Evolutionary conservation across 768 basidiomycete species (phyloP).

Genomic region (Lactarius psammicola): DNA sequence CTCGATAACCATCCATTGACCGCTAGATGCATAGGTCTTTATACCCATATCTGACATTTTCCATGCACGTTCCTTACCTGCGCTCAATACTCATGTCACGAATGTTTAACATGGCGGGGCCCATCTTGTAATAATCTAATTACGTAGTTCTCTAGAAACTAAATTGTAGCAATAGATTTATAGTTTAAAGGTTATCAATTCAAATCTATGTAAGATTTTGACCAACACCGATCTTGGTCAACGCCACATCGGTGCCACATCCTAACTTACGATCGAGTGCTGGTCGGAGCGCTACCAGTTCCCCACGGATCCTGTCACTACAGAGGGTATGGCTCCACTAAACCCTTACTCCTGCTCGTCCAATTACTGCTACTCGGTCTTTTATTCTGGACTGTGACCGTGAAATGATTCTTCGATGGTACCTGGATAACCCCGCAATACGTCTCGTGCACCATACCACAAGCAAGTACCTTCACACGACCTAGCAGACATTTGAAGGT

Average conservation of each 20-base stretch:
- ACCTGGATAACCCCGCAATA: not conserved
- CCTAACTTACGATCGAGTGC: not conserved
- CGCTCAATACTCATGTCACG: slow-evolving; percentile 8
- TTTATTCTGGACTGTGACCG: not conserved
- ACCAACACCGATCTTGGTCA: too few species aligned
- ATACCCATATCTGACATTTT: not conserved
- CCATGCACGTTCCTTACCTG: slow-evolving; percentile 2
- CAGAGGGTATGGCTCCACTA: too few species aligned
- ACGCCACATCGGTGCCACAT: too few species aligned
- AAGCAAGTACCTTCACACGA: too few species aligned
- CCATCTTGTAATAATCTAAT: not conserved
- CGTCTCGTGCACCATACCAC: not conserved
- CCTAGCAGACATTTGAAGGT: not conserved
- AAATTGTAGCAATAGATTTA: slow-evolving; percentile 1
- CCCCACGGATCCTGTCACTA: too few species aligned
- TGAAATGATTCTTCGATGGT: too few species aligned
- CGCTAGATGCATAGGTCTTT: not conserved
- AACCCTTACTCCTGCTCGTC: not conserved
- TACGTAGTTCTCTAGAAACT: not conserved
- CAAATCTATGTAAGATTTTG: not conserved
- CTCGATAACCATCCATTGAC: not conserved
- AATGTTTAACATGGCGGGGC: not conserved
- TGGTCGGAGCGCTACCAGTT: too few species aligned
- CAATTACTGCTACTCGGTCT: too few species aligned
- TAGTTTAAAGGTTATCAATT: not conserved